Evolutionary conservation across 257 asterid species (phyloP).

Genomic region (Pogostemon cablin): DNA sequence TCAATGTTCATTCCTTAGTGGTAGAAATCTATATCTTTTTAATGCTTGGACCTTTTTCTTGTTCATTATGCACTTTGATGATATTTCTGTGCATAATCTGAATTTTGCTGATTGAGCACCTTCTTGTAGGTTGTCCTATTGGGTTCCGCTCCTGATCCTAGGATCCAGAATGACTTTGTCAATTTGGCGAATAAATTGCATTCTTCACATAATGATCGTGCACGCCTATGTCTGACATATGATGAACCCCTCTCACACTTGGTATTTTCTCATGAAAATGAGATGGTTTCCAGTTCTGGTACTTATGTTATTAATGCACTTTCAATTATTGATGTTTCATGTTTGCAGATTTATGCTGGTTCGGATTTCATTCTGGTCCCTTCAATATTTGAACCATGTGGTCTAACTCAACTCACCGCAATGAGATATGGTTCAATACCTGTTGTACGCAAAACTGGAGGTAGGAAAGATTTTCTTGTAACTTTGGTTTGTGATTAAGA

Average conservation of each 20-base stretch:
- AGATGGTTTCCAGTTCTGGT: slow-evolving; percentile 23
- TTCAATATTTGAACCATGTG: slow-evolving; percentile 98
- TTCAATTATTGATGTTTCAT: slow-evolving; percentile 27
- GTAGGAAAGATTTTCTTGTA: slow-evolving; percentile 40
- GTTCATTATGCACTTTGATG: slow-evolving; percentile 19
- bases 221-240: slow-evolving; percentile 84
- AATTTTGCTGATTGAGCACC: slow-evolving; percentile 33
- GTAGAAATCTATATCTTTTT: not conserved
- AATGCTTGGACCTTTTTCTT: not conserved
- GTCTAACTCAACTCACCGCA: slow-evolving; percentile 98
- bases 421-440: slow-evolving; percentile 98
- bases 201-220: slow-evolving; percentile 68
- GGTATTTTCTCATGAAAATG: slow-evolving; percentile 50
- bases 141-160: slow-evolving; percentile 98
- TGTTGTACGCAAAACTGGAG: slow-evolving; percentile 99
- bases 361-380: slow-evolving; percentile 96
- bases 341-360: slow-evolving; percentile 90
- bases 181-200: slow-evolving; percentile 87
- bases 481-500: not conserved
- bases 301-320: slow-evolving; percentile 23
- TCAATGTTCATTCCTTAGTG: too few species aligned
- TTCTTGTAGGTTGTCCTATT: slow-evolving; percentile 78
- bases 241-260: slow-evolving; percentile 99
- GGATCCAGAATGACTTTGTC: slow-evolving; percentile 86
- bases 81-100: not conserved